Percentiles rank a stretch among this genome's conserved stretches.
Evolutionary conservation across 2,329 filamentous ascomycete genomes (phyloP).

Genomic region (Nemania abortiva): DNA sequence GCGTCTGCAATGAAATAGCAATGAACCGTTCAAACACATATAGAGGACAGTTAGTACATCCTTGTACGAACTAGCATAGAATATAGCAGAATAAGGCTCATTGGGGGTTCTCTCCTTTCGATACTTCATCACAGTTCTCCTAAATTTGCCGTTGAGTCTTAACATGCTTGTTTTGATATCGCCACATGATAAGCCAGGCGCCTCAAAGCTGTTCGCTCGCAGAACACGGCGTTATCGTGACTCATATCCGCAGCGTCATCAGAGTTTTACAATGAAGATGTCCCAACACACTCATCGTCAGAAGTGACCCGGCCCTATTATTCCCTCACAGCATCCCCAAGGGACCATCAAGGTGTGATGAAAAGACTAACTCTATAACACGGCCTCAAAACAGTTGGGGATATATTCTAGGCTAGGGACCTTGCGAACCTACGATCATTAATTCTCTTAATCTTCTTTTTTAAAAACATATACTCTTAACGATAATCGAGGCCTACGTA

Average conservation of each 20-base stretch:
- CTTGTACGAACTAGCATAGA: neutral
- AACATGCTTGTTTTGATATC: neutral
- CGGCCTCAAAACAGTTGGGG: too few relatives aligned
- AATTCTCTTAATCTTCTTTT: too few relatives aligned
- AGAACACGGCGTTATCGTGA: neutral
- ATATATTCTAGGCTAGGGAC: too few relatives aligned
- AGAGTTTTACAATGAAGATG: too few relatives aligned
- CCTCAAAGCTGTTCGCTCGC: neutral
- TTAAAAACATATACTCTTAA: too few relatives aligned
- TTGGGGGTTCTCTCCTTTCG: neutral
- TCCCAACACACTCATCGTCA: too few relatives aligned
- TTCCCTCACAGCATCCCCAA: too few relatives aligned
- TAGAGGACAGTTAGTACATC: slow-evolving; percentile 11
- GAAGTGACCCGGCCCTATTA: too few relatives aligned
- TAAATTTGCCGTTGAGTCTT: neutral
- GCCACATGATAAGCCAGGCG: neutral
- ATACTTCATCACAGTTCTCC: neutral
- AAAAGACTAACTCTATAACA: too few relatives aligned
- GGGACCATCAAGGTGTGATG: too few relatives aligned
- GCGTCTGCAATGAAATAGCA: slow-evolving; percentile 9
- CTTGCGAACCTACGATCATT: too few relatives aligned
- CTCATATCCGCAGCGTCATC: neutral
- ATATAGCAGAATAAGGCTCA: neutral
- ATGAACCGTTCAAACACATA: slow-evolving; percentile 9
- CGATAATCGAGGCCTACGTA: too few relatives aligned